Evolutionary conservation across 2,329 filamentous ascomycete species (phyloP).

Genomic region (Talaromyces verruculosus): DNA sequence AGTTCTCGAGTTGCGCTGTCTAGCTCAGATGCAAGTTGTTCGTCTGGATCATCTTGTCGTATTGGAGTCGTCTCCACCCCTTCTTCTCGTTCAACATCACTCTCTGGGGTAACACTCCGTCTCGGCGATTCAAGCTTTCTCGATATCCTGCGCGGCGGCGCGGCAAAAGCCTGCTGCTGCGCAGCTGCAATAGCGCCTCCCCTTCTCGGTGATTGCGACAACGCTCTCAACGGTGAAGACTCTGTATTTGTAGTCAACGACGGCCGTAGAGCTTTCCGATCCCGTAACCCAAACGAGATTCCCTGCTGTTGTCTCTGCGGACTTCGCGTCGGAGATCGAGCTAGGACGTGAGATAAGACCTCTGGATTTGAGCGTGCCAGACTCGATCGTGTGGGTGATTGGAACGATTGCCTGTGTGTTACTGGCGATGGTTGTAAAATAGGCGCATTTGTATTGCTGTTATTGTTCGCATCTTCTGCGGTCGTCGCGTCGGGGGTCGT

Average conservation of each 20-base stretch:
- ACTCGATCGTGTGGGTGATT: conserved; percentile 66
- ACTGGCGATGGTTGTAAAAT: conserved; percentile 30
- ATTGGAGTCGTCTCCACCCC: conserved; percentile 6
- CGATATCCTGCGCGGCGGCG: conserved; percentile 38
- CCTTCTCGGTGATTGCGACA: conserved; percentile 28
- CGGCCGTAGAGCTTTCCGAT: conserved; percentile 39
- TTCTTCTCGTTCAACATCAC: conserved; percentile 18
- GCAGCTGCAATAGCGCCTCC: conserved; percentile 30
- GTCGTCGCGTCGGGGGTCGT: conserved; percentile 55
- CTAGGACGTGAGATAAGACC: conserved; percentile 51
- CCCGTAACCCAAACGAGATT: conserved; percentile 35
- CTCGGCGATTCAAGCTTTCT: conserved; percentile 33
- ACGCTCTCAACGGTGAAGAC: conserved; percentile 3
- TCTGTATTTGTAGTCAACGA: conserved; percentile 30
- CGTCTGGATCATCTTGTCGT: conserved; percentile 31
- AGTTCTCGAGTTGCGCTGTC: conserved; percentile 32
- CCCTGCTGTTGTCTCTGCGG: conserved; percentile 28
- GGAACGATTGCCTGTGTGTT: conserved; percentile 57
- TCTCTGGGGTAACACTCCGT: conserved; percentile 26
- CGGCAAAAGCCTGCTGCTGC: conserved; percentile 35
- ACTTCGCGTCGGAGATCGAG: conserved; percentile 40
- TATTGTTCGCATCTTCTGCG: background rate
- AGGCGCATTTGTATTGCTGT: conserved; percentile 23
- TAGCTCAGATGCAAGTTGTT: conserved; percentile 35
- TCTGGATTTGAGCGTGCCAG: conserved; percentile 62